A percentile compares a stretch with the other conserved stretches of the same genome.
Conservation (phyloP, 2,329 filamentous ascomycete species). For the Ophiosphaerella herpotricha region DNA sequence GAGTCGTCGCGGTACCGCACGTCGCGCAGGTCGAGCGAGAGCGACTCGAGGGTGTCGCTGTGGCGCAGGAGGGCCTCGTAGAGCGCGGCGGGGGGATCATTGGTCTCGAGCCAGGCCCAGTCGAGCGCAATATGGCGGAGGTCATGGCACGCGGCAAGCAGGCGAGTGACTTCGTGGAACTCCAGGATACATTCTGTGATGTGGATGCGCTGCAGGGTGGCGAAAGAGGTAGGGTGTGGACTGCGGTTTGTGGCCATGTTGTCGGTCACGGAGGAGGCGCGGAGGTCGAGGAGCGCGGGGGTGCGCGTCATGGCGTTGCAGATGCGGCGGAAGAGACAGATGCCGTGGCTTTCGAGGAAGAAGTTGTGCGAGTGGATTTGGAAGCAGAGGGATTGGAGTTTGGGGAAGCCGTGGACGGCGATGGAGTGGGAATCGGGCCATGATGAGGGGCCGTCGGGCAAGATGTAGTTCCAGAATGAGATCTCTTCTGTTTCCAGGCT, state of each 20-base stretch:
- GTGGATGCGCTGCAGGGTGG: conserved; percentile 23
- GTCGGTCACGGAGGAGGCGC: conserved; percentile 14
- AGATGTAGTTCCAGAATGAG: conserved; percentile 28
- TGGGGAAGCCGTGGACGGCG: conserved; percentile 6
- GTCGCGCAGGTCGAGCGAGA: conserved; percentile 19
- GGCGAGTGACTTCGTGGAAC: conserved; percentile 7
- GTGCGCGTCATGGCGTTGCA: conserved; percentile 9
- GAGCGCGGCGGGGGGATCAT: conserved; percentile 5
- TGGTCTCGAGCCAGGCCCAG: conserved; percentile 19
- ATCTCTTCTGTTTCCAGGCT: conserved; percentile 24
- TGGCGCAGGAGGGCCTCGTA: conserved; percentile 15
- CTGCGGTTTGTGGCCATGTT: background rate
- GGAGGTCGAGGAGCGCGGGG: conserved; percentile 17
- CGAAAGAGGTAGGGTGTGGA: background rate
- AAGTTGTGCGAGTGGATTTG: conserved; percentile 16
- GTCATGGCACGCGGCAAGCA: conserved; percentile 15
- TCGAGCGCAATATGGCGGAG: conserved; percentile 26
- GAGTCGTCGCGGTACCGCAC: background rate
- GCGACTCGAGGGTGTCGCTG: conserved; percentile 16
- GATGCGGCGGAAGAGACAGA: conserved; percentile 8
- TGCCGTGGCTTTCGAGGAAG: background rate
- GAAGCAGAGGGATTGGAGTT: conserved; percentile 19
- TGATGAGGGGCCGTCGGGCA: background rate
- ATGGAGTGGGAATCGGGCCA: too few relatives aligned
- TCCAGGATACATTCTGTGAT: conserved; percentile 21